A percentile compares a stretch with the other conserved stretches of the same genome.
phyloP scores from a whole-genome alignment of 2,329 filamentous ascomycete genomes.

The Stagonosporopsis tanaceti region DNA sequence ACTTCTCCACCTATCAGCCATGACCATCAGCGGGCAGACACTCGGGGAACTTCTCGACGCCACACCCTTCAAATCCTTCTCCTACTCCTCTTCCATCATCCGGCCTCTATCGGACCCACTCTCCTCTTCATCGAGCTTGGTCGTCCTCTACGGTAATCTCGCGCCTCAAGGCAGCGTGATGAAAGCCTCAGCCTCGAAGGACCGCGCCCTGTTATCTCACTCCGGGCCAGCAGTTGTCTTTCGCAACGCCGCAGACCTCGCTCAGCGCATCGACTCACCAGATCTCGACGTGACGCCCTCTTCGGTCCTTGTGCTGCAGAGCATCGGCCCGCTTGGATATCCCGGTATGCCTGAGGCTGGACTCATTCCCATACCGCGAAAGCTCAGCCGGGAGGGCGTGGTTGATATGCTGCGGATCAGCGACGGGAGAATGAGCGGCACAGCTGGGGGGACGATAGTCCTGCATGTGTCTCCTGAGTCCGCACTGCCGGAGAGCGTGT shows the following conservation, averaged over 20 bases:
- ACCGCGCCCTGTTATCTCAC: conserved; percentile 70
- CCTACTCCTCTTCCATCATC: conserved; percentile 20
- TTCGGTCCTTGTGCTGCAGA: conserved; percentile 84
- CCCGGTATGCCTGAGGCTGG: conserved; percentile 95
- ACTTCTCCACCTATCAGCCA: conserved; percentile 76
- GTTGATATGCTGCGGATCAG: conserved; percentile 63
- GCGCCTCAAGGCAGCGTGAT: conserved; percentile 87
- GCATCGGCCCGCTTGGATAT: conserved; percentile 88
- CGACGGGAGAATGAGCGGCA: conserved; percentile 65
- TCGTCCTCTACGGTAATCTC: conserved; percentile 83
- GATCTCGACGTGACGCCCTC: conserved; percentile 76
- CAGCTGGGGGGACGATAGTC: conserved; percentile 63
- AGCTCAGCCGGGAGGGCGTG: conserved; percentile 57
- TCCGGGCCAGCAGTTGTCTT: conserved; percentile 81
- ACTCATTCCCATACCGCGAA: conserved; percentile 80
- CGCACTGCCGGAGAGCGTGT: conserved; percentile 57
- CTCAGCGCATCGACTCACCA: conserved; percentile 73
- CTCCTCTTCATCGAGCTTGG: conserved; percentile 82
- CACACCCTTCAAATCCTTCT: conserved; percentile 72
- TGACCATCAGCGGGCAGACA: conserved; percentile 81
- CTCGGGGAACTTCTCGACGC: conserved; percentile 78
- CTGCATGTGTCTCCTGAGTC: conserved; percentile 64
- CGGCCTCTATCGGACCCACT: conserved; percentile 76
- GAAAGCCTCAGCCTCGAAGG: conserved; percentile 94
- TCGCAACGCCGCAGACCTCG: conserved; percentile 79